phyloP scores from a whole-genome alignment of 495 filamentous ascomycete species.

The Penicillium cinerascens region DNA sequence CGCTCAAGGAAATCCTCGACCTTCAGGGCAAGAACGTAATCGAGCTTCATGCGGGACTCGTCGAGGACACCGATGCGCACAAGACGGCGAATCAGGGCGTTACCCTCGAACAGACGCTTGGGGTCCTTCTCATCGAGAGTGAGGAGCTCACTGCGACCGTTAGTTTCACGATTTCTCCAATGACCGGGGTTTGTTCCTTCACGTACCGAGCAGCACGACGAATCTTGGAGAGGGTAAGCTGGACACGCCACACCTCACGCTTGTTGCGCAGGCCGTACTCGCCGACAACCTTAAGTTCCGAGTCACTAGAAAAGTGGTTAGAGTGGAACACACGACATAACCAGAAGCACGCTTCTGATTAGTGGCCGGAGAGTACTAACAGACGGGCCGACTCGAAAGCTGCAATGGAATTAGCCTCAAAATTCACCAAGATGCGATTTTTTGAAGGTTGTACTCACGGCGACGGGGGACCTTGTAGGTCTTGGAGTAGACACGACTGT shows the following conservation, averaged over 20 bases:
- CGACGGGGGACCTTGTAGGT: slow-evolving; percentile 93
- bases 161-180: slow-evolving; percentile 6
- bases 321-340: slow-evolving; percentile 73
- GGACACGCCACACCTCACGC: slow-evolving; percentile 99
- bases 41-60: slow-evolving; percentile 99
- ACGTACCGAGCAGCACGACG: slow-evolving; percentile 99
- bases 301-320: slow-evolving; percentile 69
- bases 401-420: slow-evolving; percentile 36
- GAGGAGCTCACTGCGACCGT: slow-evolving; percentile 79
- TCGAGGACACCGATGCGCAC: slow-evolving; percentile 99
- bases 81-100: slow-evolving; percentile 98
- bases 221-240: slow-evolving; percentile 99
- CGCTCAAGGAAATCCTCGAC: slow-evolving; percentile 99
- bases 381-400: slow-evolving; percentile 99
- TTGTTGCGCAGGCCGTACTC: slow-evolving; percentile 99
- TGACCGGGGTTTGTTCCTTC: slow-evolving; percentile 2
- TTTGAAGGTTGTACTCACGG: slow-evolving; percentile 40
- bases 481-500: slow-evolving; percentile 81
- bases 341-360: slow-evolving; percentile 94
- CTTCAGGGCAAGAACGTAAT: slow-evolving; percentile 99
- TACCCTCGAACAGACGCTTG: slow-evolving; percentile 99
- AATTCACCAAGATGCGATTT: slow-evolving; percentile 5
- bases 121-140: slow-evolving; percentile 99
- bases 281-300: slow-evolving; percentile 97
- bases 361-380: slow-evolving; percentile 96